phyloP scores from a whole-genome alignment of 805 yeast species.

The Starmerella floricola region DNA sequence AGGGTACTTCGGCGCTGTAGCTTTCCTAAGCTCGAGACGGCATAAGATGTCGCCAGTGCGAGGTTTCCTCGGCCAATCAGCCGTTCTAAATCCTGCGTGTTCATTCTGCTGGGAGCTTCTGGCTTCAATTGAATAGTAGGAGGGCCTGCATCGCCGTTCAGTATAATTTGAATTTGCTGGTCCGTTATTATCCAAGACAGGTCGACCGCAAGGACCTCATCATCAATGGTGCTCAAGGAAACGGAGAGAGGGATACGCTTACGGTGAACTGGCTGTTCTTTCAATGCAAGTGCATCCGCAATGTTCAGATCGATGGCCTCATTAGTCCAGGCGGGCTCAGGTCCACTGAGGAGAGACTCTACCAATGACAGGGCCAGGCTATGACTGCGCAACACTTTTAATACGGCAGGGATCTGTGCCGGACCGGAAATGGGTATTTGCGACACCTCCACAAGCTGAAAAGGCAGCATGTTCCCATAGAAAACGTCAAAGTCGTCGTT shows the following conservation, averaged over 20 bases:
- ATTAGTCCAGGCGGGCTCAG: slow-evolving; percentile 10
- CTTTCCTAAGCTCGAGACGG: slow-evolving; percentile 15
- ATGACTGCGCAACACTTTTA: slow-evolving; percentile 21
- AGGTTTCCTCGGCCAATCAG: slow-evolving; percentile 14
- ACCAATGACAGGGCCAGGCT: slow-evolving; percentile 12
- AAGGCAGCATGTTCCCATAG: slow-evolving; percentile 24
- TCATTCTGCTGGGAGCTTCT: slow-evolving; percentile 2
- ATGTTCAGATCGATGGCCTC: slow-evolving; percentile 21
- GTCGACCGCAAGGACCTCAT: background rate
- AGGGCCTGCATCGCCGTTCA: background rate
- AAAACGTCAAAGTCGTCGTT: slow-evolving; percentile 19
- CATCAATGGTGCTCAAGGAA: slow-evolving; percentile 1
- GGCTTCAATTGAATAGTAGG: background rate
- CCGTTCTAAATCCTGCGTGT: slow-evolving; percentile 14
- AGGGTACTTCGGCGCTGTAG: slow-evolving; percentile 14
- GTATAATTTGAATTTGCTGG: slow-evolving; percentile 4
- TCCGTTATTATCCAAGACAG: slow-evolving; percentile 11
- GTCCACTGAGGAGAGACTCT: slow-evolving; percentile 14
- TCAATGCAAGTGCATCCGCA: slow-evolving; percentile 22
- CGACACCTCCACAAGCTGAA: slow-evolving; percentile 19
- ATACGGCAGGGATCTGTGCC: slow-evolving; percentile 21
- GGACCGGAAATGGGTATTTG: slow-evolving; percentile 27
- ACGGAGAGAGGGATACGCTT: slow-evolving; percentile 10
- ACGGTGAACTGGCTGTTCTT: slow-evolving; percentile 17
- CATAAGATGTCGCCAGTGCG: slow-evolving; percentile 19